Evolutionary conservation across 169 alveolate genomes (phyloP).

Genomic region (Condylostoma magnum): DNA sequence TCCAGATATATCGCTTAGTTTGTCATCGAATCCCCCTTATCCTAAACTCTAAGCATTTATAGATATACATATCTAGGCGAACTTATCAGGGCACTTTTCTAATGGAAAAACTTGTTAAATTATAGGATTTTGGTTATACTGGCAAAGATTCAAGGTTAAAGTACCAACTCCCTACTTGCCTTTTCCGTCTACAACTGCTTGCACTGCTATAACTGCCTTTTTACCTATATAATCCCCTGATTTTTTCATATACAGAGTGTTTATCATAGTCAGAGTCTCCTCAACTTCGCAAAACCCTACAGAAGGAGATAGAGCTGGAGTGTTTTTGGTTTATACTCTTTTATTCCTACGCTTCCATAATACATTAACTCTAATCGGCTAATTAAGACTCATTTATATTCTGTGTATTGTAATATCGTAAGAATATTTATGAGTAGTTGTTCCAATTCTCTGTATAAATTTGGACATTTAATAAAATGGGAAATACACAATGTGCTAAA

Average conservation of each 20-base stretch:
- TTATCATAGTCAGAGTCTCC: slow-evolving; percentile 28
- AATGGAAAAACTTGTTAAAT: slow-evolving; percentile 13
- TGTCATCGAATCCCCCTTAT: slow-evolving; percentile 13
- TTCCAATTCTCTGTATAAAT: slow-evolving; percentile 13
- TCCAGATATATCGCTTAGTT: slow-evolving; percentile 31
- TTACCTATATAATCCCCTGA: slow-evolving; percentile 11
- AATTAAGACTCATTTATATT: not conserved
- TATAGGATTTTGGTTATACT: not conserved
- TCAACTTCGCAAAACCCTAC: slow-evolving; percentile 11
- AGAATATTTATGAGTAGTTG: slow-evolving; percentile 9
- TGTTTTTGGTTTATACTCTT: slow-evolving; percentile 28
- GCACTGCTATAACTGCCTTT: slow-evolving; percentile 22
- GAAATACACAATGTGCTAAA: too few relatives aligned
- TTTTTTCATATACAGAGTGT: slow-evolving; percentile 24
- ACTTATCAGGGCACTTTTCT: slow-evolving; percentile 28
- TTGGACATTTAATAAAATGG: slow-evolving; percentile 8
- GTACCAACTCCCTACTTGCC: slow-evolving; percentile 19
- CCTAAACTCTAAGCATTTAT: slow-evolving; percentile 26
- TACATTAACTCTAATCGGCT: slow-evolving; percentile 12
- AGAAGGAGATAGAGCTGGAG: slow-evolving; percentile 29
- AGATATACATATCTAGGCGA: not conserved
- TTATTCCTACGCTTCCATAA: slow-evolving; percentile 26
- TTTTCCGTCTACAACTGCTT: slow-evolving; percentile 24
- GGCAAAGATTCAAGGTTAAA: not conserved
- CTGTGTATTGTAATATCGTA: slow-evolving; percentile 18